These are phyloP conservation scores for Leptographium procerum DNA, from an alignment of 2,329 filamentous ascomycete genomes.

Conservation along the genomic window DNA sequence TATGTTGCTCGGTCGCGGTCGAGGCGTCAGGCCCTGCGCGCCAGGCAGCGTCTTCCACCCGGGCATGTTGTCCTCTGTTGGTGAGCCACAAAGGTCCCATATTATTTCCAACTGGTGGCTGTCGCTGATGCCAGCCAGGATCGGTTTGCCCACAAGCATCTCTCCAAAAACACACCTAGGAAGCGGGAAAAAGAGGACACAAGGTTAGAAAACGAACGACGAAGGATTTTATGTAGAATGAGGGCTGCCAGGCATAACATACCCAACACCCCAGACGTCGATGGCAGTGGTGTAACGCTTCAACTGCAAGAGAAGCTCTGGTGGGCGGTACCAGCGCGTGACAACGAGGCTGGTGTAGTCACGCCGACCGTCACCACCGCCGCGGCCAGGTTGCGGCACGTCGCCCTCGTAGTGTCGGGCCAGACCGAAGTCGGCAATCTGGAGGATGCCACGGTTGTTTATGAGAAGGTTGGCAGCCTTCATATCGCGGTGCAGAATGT, in stretches of 20 bases:
- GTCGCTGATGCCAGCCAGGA: conserved; percentile 82
- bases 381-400: conserved; percentile 62
- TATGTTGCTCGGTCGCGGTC: conserved; percentile 52
- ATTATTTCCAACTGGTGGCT: conserved; percentile 84
- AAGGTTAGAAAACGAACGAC: conserved; percentile 12
- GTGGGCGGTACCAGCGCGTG: conserved; percentile 92
- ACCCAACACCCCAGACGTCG: conserved; percentile 97
- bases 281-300: conserved; percentile 94
- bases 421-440: conserved; percentile 95
- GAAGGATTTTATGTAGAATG: not conserved
- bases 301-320: conserved; percentile 79
- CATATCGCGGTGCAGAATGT: conserved; percentile 95
- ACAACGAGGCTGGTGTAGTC: conserved; percentile 97
- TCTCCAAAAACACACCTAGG: conserved; percentile 90
- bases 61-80: conserved; percentile 85
- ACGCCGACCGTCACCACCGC: conserved; percentile 72
- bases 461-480: conserved; percentile 97
- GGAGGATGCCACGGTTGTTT: conserved; percentile 82
- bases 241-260: conserved; percentile 14
- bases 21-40: conserved; percentile 60
- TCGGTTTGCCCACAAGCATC: conserved; percentile 90
- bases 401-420: conserved; percentile 86
- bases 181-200: not conserved
- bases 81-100: conserved; percentile 83
- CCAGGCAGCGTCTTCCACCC: conserved; percentile 77